These are phyloP conservation scores for Scedosporium minutisporum DNA, from an alignment of 2,329 filamentous ascomycete species.

Conservation along the genomic window DNA sequence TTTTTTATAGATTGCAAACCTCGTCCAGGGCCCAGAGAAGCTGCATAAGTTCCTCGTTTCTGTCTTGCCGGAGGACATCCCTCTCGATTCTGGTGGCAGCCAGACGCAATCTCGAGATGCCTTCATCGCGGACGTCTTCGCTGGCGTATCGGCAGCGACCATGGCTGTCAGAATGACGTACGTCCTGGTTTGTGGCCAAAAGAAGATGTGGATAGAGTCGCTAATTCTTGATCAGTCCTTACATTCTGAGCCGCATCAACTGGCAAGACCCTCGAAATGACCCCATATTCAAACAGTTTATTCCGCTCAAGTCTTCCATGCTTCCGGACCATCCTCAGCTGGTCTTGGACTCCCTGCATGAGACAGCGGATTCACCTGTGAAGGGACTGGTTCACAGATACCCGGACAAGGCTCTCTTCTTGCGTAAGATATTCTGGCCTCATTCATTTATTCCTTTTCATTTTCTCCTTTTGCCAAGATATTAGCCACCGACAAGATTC, in stretches of 20 bases:
- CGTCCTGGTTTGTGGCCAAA: slow-evolving; percentile 10
- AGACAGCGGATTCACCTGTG: slow-evolving; percentile 45
- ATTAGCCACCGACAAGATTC: neutral
- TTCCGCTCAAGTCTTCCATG: slow-evolving; percentile 44
- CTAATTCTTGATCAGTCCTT: slow-evolving; percentile 30
- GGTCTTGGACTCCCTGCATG: slow-evolving; percentile 49
- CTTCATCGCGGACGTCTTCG: slow-evolving; percentile 43
- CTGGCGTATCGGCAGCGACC: slow-evolving; percentile 41
- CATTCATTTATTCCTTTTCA: too few relatives aligned
- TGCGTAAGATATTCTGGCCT: slow-evolving; percentile 33
- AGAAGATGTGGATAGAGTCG: neutral
- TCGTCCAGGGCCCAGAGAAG: slow-evolving; percentile 35
- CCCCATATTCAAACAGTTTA: slow-evolving; percentile 50
- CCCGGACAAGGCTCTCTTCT: slow-evolving; percentile 50
- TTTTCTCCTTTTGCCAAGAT: neutral
- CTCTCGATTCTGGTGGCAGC: slow-evolving; percentile 18
- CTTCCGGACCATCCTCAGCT: slow-evolving; percentile 43
- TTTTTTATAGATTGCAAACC: slow-evolving; percentile 31
- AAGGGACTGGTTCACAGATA: slow-evolving; percentile 54
- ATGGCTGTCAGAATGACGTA: slow-evolving; percentile 52
- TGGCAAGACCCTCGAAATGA: slow-evolving; percentile 50
- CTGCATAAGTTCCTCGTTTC: slow-evolving; percentile 38
- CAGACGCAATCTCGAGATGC: slow-evolving; percentile 36
- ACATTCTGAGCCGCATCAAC: slow-evolving; percentile 48
- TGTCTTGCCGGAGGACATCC: slow-evolving; percentile 41